Evolutionary conservation across 2,329 filamentous ascomycete genomes (phyloP), one percentile per base, ranked within the genome.

Genomic region (Neurospora sp.): DNA sequence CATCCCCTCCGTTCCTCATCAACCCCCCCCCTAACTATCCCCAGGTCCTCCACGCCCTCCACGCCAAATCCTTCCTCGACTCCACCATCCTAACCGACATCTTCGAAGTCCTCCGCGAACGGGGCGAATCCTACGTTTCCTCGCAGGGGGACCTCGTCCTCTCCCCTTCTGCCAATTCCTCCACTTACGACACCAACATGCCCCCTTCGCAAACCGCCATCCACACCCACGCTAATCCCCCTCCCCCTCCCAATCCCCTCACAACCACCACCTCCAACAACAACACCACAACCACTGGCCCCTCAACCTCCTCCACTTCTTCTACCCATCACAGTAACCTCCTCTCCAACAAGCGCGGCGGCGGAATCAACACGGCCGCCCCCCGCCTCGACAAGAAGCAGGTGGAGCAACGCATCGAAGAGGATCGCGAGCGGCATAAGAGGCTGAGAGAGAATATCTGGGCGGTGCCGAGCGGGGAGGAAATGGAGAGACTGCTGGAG

Each of bases 381-480:
- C 70, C 71, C 7, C 79, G 82, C 17, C 79, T 96, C 68, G 93
- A 97, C 77, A 96, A 95, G 81, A 87, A 91, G 70, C 92, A 97
- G 81, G 92, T 97, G 68, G 94, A 98, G 81, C 94, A 98, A 82
- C 86, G 96, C 52, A 97, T 99, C 73, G 96, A 99, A 76, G 96
- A 99, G 81, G 96, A 99, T 80, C 85, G 96, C 3, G 96, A 99
- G 80, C 85, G 96, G 62, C 96, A 99, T 80, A 99, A 99, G 84
- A 84, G 95, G 62, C 83, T 95, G 76, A 84, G 96, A 28, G 96
- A 99, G 81, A 93, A 90, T 76, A 96, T 97, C 73, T 99, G 96
- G 96, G 93, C 93, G 0, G 89, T 97, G 2, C 88, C 88, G 38
- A 85, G 86, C 9, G 86, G 87, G 9, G 84, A 87, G 36, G 95